phyloP scores from a whole-genome alignment of 805 yeast genomes.

The Komagataella pseudopastoris region DNA sequence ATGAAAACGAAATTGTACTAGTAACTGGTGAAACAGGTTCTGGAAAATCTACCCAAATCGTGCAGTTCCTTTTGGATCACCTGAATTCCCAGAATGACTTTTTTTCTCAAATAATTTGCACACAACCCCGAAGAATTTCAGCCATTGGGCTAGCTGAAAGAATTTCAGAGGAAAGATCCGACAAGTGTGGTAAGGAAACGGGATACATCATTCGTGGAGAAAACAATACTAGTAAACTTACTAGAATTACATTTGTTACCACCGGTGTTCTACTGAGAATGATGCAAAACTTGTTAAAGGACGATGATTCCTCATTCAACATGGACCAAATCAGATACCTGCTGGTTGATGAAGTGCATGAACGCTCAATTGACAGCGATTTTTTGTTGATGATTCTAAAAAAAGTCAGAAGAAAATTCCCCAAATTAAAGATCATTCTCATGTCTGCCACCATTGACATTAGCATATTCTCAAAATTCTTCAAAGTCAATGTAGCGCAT shows the following conservation, averaged over 20 bases:
- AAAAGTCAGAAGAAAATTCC: slow-evolving; percentile 33
- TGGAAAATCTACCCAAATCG: slow-evolving; percentile 91
- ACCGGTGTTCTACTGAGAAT: slow-evolving; percentile 85
- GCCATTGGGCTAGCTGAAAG: slow-evolving; percentile 92
- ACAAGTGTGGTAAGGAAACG: slow-evolving; percentile 54
- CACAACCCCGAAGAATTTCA: slow-evolving; percentile 94
- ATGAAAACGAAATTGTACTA: slow-evolving; percentile 48
- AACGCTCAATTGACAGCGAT: slow-evolving; percentile 84
- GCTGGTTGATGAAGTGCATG: slow-evolving; percentile 94
- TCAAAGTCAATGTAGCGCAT: slow-evolving; percentile 40
- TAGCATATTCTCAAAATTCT: slow-evolving; percentile 51
- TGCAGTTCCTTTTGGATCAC: slow-evolving; percentile 75
- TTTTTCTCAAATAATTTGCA: slow-evolving; percentile 57
- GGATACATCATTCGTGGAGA: slow-evolving; percentile 92
- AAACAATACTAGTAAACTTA: slow-evolving; percentile 42
- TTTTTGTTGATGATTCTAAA: slow-evolving; percentile 69
- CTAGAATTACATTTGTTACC: slow-evolving; percentile 79
- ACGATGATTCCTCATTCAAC: slow-evolving; percentile 11
- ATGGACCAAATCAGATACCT: slow-evolving; percentile 52
- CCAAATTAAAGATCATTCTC: slow-evolving; percentile 52
- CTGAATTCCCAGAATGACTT: slow-evolving; percentile 35
- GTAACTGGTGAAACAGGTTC: slow-evolving; percentile 97
- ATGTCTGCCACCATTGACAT: slow-evolving; percentile 94
- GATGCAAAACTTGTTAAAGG: slow-evolving; percentile 40
- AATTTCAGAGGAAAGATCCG: slow-evolving; percentile 71